Base-by-base conservation (phyloP, 2,329 filamentous ascomycete species). In the Sphaerulina musiva region DNA sequence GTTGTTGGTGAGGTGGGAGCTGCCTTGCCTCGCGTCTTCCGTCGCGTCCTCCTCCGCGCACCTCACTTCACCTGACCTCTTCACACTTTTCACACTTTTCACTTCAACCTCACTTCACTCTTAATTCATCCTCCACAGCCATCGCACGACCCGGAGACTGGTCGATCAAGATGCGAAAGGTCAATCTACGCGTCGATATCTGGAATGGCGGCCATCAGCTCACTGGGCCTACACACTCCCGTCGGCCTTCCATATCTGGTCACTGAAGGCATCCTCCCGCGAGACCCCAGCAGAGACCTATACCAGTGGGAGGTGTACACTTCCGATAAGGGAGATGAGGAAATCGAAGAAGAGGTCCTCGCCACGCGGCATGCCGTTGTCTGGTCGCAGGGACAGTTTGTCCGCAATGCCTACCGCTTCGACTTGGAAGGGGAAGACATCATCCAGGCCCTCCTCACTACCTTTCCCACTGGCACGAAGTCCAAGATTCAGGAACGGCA, bases 211-310 rank as follows among this genome's bases (percentile, higher is more conserved):
- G 84, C 87, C 69, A 83, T 96, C 73, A 87, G 83, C 72, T 96
- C 92, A 61, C 81, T 96, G 66, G 93, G 93, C 71, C 79, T 95
- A 68, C 92, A 97, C 76, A 84, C 87, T 74, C 91, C 95, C 57
- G 82, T 87, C 57, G 90, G 86, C 60, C 78, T 97, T 60, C 83
- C 82, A 58, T 89, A 93, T 75, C 84, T 95, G 60, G 80, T 95
- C 62, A 79, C 85, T 62, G 91, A 97, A 72, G 80, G 83, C 54
- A 79, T 95, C 40, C 77, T 97, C 1, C 81, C 85, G 14, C 71
- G 79, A 44, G 80, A 93, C 58, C 81, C 87, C 3, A 73, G 81
- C 14, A 72, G 80, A 26, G 77, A 81, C 34, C 78, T 79, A 4
- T 97, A 95, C 70, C 77, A 76, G 54, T 97, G 93, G 91, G 80